Conservation (phyloP, 768 basidiomycete species). For the Trametes cinnabarina region DNA sequence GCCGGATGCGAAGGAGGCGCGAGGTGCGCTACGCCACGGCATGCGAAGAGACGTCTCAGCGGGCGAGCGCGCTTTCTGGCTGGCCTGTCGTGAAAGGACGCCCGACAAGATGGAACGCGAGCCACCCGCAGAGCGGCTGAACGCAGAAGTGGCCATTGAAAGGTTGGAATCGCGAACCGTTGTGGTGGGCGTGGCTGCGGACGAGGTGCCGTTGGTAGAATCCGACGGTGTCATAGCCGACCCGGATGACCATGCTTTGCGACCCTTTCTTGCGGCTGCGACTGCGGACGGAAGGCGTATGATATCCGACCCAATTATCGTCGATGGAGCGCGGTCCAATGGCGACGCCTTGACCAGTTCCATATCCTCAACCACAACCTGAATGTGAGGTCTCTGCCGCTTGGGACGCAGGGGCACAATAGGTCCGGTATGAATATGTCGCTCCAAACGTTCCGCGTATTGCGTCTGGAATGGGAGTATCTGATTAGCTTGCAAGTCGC, state of each 20-base stretch:
- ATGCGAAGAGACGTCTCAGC: background rate
- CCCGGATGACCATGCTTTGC: conserved; percentile 13
- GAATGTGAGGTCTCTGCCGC: conserved; percentile 11
- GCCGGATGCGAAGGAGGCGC: conserved; percentile 10
- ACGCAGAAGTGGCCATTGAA: conserved; percentile 3
- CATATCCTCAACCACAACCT: conserved; percentile 10
- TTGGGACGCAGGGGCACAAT: conserved; percentile 1
- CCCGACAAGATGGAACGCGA: background rate
- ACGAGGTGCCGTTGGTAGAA: conserved; percentile 1
- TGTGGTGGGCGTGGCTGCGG: conserved; percentile 2
- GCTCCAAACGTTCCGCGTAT: conserved; percentile 22
- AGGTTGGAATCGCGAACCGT: conserved; percentile 5
- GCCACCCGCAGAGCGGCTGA: background rate
- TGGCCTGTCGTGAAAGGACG: background rate
- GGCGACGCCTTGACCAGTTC: background rate
- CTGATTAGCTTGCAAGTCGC: conserved; percentile 9
- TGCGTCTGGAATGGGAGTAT: conserved; percentile 27
- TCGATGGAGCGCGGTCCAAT: conserved; percentile 3
- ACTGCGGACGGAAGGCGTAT: conserved; percentile 20
- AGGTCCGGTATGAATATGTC: conserved; percentile 14
- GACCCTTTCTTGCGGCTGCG: background rate
- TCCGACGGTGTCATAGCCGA: conserved; percentile 12
- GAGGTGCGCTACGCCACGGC: conserved; percentile 8
- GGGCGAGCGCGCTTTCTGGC: conserved; percentile 11
- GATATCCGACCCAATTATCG: conserved; percentile 32